phyloP scores from a whole-genome alignment of 192 early-diverging fungal genomes.

The Powellomyces hirtus region DNA sequence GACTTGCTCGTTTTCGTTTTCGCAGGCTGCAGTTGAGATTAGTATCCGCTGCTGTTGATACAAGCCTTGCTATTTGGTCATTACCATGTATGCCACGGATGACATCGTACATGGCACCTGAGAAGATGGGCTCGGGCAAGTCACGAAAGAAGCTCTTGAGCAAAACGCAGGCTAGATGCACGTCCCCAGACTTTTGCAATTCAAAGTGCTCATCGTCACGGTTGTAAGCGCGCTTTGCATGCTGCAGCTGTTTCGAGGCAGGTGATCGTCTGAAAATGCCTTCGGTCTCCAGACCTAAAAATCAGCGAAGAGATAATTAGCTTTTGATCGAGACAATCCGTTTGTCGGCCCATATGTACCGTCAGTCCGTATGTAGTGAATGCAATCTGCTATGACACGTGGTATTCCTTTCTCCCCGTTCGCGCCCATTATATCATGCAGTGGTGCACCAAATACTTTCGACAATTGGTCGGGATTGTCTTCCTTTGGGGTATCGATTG shows the following conservation, averaged over 20 bases:
- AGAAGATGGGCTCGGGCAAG: constrained; percentile 75
- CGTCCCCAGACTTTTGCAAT: constrained; percentile 45
- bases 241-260: constrained; percentile 61
- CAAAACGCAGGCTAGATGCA: constrained; percentile 77
- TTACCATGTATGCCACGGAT: constrained; percentile 48
- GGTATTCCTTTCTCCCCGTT: constrained; percentile 76
- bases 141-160: constrained; percentile 84
- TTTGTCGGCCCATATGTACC: constrained; percentile 38
- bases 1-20: constrained; percentile 42
- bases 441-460: constrained; percentile 67
- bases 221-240: constrained; percentile 60
- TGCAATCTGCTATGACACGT: constrained; percentile 66
- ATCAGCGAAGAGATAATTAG: neutral
- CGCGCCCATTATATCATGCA: constrained; percentile 73
- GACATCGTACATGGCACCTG: constrained; percentile 53
- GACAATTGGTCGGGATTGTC: neutral
- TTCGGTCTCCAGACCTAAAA: constrained; percentile 74
- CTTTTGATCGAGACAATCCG: neutral
- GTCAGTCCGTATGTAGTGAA: constrained; percentile 64
- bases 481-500: neutral
- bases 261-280: constrained; percentile 89
- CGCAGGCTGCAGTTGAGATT: constrained; percentile 18
- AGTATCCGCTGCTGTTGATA: neutral
- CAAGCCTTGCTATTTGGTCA: neutral
- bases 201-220: constrained; percentile 13